Evolutionary conservation across 768 basidiomycete genomes (phyloP), one percentile per base, ranked within the genome.

Genomic region (Porphyrellus cyaneotinctus): DNA sequence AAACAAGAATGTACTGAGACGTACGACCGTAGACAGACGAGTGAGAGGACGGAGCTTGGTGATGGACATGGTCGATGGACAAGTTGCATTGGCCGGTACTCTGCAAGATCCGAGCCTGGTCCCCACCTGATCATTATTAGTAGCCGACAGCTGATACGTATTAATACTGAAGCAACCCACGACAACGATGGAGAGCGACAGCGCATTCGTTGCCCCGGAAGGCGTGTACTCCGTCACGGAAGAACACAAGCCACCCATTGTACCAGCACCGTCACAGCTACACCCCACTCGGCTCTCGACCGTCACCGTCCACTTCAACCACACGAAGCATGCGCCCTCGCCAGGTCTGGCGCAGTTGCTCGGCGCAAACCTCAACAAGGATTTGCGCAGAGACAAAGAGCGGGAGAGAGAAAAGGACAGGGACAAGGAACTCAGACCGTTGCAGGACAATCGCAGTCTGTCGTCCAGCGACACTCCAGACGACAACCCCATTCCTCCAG

Each of bases 191-290:
- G 88, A 91, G 76, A 88, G 79, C 77, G 88, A 90, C 49, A 79
- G 81, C 54, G 87, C 88, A 24, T 91, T 93, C 70, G 85, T 91
- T 41, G 90, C 91, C 31, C 91, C 91, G 47, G 91, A 93, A 70
- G 91, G 91, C 60, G 88, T 92, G 38, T 93, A 93, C 74, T 85
- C 88, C 23, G 80, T 91, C 66, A 89, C 86, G 17, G 91, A 92
- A 61, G 91, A 92, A 64, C 85, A 88, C 76, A 90, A 85, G 68
- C 83, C 87, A 0, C 72, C 77, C 39, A 66, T 74, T 31, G 60
- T 74, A 44, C 77, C 78, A 56, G 70, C 70, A 47, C 70, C 71
- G 42, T 64, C 72, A 28, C 72, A 54, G 59, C 60, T 66, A 13
- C 82, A 78, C 64, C 84, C 88, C 9, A 83, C 89, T 50, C 79